phyloP scores from a whole-genome alignment of 495 filamentous ascomycete genomes.

The Aspergillus nanangensis region DNA sequence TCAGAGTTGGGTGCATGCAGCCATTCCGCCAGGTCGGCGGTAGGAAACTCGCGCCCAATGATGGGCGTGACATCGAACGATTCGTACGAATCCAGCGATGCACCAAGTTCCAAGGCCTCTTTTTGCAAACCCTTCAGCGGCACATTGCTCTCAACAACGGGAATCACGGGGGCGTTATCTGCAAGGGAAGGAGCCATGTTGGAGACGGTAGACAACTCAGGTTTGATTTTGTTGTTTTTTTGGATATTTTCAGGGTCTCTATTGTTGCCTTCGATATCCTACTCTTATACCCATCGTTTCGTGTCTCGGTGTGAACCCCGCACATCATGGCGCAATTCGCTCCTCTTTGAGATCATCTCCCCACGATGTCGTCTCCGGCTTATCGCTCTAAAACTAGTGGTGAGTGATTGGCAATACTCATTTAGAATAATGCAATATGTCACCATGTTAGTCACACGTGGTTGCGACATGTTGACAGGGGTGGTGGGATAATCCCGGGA shows the following conservation, averaged over 20 bases:
- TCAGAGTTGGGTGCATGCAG: constrained; percentile 61
- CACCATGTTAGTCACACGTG: background rate
- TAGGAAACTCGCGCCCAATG: constrained; percentile 62
- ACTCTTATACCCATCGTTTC: no score
- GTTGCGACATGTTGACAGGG: background rate
- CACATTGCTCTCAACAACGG: constrained; percentile 14
- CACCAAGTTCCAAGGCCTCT: constrained; percentile 46
- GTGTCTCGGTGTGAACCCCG: no score
- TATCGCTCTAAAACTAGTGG: background rate
- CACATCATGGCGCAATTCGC: no score
- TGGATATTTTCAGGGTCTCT: no score
- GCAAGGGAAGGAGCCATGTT: constrained; percentile 22
- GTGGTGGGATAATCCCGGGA: background rate
- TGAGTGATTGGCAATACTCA: background rate
- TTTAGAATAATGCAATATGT: background rate
- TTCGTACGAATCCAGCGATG: constrained; percentile 53
- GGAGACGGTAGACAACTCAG: background rate
- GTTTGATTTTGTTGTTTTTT: background rate
- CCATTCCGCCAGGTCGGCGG: constrained; percentile 55
- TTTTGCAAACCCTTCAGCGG: constrained; percentile 11
- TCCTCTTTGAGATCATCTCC: no score
- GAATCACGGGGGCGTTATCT: constrained; percentile 11
- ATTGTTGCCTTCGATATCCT: no score
- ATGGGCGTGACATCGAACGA: constrained; percentile 62
- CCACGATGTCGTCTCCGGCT: no score